Percentiles rank a stretch among this genome's conserved stretches.
These are phyloP conservation scores for Stellera chamaejasme DNA, from an alignment of 345 rosid genomes.

Conservation along the genomic window DNA sequence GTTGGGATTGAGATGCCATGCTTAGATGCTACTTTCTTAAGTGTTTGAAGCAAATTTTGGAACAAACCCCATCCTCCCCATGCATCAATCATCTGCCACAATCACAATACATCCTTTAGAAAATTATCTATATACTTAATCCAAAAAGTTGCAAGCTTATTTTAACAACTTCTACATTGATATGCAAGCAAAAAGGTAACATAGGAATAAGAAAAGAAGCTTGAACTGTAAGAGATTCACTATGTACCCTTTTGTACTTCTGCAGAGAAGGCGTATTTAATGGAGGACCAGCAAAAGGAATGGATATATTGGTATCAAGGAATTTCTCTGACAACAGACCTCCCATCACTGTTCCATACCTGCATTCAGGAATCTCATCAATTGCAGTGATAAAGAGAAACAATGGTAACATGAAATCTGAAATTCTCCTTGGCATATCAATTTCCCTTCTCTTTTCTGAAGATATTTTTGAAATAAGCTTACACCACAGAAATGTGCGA, in stretches of 20 bases:
- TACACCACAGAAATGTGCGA: too few relatives aligned
- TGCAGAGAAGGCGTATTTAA: slow-evolving; percentile 86
- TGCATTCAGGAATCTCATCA: slow-evolving; percentile 25
- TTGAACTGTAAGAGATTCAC: background rate
- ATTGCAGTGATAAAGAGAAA: background rate
- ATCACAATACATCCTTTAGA: background rate
- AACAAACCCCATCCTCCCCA: slow-evolving; percentile 98
- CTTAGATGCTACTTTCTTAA: slow-evolving; percentile 58
- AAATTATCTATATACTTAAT: too few relatives aligned
- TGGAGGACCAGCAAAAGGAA: slow-evolving; percentile 81
- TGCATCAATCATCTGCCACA: slow-evolving; percentile 82
- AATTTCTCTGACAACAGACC: slow-evolving; percentile 92
- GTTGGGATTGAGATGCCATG: slow-evolving; percentile 85
- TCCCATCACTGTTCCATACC: slow-evolving; percentile 95
- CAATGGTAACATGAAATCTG: too few relatives aligned
- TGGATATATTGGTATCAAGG: slow-evolving; percentile 72
- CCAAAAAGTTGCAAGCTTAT: too few relatives aligned
- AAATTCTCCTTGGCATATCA: too few relatives aligned
- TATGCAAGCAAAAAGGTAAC: background rate
- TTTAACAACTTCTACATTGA: too few relatives aligned
- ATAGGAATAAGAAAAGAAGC: background rate
- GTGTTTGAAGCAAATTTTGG: slow-evolving; percentile 65
- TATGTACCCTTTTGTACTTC: slow-evolving; percentile 82
- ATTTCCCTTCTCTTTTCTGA: too few relatives aligned
- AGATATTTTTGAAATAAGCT: too few relatives aligned